Evolutionary conservation across 2,329 filamentous ascomycete species (phyloP), one percentile per base, ranked within the genome.

Genomic region (Sclerotinia minor): DNA sequence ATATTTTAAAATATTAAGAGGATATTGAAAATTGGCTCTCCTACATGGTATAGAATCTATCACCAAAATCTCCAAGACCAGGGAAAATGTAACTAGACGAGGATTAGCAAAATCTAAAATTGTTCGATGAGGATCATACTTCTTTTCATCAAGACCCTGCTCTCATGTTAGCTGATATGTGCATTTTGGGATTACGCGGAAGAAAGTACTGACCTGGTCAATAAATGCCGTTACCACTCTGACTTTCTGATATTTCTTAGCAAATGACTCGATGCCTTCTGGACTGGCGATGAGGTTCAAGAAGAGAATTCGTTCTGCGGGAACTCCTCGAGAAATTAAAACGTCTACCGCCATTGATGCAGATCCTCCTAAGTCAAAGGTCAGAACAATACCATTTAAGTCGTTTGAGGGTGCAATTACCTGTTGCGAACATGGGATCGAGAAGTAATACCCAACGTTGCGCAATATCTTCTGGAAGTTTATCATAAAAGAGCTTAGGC

Each of bases 351-450:
- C 95, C 92, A 99, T 96, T 68, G 93, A 95, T 64, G 95, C 95
- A 68, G 94, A 97, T 58, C 95, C 95, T 73, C 94, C 93, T 95
- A 72, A 29, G 11, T 45, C 41, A 64, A 21, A 21, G n/a, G 71
- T 69, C 65, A 57, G 54, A 45, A 66, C n/a, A 38, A 64, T 35
- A 24, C n/a, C n/a, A 65, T 35, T 24, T 1, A 13, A 67, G 32
- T 59, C 15, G 55, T 41, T 15, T 54, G 44, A 44, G 9, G 32
- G 29, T 2, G 19, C 69, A 72, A 83, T 75, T 80, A 94, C 92
- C 94, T 73, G 95, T 99, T 68, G 95, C 95, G 80, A 99, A 94
- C 95, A 99, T 99, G n/a, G 95, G 95, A 78, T 99, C 95, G 57
- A 99, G 81, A 55, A 99, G 83, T 69, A 99, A 82, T 47, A 97